Base-by-base conservation (phyloP, 108 stramenopile species). In the Cyclotella cryptica region DNA sequence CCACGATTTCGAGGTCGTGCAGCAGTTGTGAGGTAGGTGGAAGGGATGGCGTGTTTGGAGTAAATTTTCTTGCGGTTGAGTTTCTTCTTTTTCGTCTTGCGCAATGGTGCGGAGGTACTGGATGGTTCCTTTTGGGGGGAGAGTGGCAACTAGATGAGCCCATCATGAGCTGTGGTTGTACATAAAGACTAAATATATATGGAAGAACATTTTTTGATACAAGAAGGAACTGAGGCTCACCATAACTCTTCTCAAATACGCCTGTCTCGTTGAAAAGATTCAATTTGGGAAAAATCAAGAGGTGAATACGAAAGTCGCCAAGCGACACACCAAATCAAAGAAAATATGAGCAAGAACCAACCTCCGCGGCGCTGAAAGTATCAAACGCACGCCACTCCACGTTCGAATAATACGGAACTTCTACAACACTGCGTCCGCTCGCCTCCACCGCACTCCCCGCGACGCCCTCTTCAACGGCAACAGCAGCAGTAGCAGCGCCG, bases 321-420 rank as follows among this genome's bases (percentile, higher is more conserved):
- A 35, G 35, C 6, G 6, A 35, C 26, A 27, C 19, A 28, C 27
- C 3, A 28, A 26, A 58, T 24, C 27, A 58, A 55, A 21, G 26
- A 24, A 6, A 13, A 58, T 6, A 14, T 6, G 13, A 26, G 3
- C 28, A 13, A 41, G 29, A 62, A 41, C 61, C 35, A 17, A 65
- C 64, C 64, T 65, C 64, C 11, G 77, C 77, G 14, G 22, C 10
- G 18, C 39, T 62, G 39, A 78, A 12, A 12, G 40, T 52, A 54
- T 70, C 47, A 69, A 78, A 78, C 10, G 58, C 51, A 14, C 46
- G 41, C 47, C 66, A 72, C 46, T 80, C 71, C 10, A 72, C 71
- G 53, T 77, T 77, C 40, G 67, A 66, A 62, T 77, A 55, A 49
- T 69, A 77, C 2, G 76, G 68, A 42, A 69, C 59, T 41, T n/a